Percentiles rank a stretch among this genome's conserved stretches.
phyloP scores from a whole-genome alignment of 2,329 filamentous ascomycete species.

The Monosporascus sp. region DNA sequence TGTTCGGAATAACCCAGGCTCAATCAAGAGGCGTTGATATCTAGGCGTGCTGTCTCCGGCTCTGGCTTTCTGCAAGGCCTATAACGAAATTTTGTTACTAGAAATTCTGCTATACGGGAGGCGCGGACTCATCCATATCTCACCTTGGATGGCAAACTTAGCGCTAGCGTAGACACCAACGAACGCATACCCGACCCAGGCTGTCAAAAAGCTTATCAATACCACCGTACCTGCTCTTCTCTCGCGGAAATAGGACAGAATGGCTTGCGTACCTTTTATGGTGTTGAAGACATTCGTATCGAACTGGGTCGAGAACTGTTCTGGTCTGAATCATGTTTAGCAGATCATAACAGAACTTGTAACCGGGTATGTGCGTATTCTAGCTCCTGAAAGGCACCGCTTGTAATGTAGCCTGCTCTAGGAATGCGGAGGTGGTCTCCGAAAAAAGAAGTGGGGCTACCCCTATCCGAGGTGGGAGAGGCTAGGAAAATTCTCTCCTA shows the following conservation, averaged over 20 bases:
- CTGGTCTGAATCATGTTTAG: not conserved
- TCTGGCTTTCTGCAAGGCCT: constrained; percentile 11
- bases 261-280: constrained; percentile 10
- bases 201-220: constrained; percentile 12
- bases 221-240: constrained; percentile 9
- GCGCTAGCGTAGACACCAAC: constrained; percentile 8
- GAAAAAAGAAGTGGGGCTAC: too few species aligned
- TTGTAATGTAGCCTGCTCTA: constrained; percentile 2
- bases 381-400: constrained; percentile 11
- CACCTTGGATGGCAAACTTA: constrained; percentile 15
- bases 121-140: not conserved
- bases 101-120: not conserved
- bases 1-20: constrained; percentile 13
- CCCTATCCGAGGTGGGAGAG: too few species aligned
- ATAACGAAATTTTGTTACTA: not conserved
- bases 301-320: constrained; percentile 9
- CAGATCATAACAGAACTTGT: not conserved
- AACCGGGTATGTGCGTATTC: constrained; percentile 2
- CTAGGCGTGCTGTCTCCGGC: constrained; percentile 10
- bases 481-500: too few species aligned
- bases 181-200: constrained; percentile 10
- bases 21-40: constrained; percentile 11
- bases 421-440: too few species aligned
- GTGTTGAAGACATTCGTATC: constrained; percentile 13
- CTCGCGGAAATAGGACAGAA: constrained; percentile 10